phyloP scores from a whole-genome alignment of 805 yeast species.

The Starmerella scarabaei region DNA sequence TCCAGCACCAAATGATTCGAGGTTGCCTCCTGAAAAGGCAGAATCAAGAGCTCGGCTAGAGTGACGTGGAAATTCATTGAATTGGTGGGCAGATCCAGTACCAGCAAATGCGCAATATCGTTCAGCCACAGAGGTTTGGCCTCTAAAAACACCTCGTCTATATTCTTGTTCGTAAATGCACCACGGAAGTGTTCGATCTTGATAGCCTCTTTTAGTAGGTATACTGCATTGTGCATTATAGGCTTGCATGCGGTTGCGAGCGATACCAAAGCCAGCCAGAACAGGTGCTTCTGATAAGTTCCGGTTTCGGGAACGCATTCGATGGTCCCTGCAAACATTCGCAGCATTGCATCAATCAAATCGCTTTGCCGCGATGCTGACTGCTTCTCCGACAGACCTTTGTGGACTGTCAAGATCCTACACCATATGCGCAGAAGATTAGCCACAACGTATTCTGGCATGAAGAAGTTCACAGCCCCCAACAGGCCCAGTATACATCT shows the following conservation, averaged over 20 bases:
- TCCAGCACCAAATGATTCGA: slow-evolving; percentile 2
- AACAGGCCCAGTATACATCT: slow-evolving; percentile 6
- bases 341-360: slow-evolving; percentile 1
- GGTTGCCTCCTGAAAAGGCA: neutral
- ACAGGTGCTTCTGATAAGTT: slow-evolving; percentile 3
- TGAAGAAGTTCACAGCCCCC: slow-evolving; percentile 7
- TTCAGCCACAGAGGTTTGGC: slow-evolving; percentile 3
- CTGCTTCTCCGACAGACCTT: neutral
- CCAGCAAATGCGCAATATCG: neutral
- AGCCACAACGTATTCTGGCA: slow-evolving; percentile 4
- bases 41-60: slow-evolving; percentile 3
- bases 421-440: neutral
- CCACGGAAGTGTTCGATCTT: slow-evolving; percentile 13
- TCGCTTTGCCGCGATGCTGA: slow-evolving; percentile 2
- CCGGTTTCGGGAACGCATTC: slow-evolving; percentile 12
- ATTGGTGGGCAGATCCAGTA: slow-evolving; percentile 4
- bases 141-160: slow-evolving; percentile 2
- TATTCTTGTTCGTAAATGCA: neutral
- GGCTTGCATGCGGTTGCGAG: slow-evolving; percentile 5
- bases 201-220: slow-evolving; percentile 2
- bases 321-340: slow-evolving; percentile 8
- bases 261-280: slow-evolving; percentile 9
- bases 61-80: slow-evolving; percentile 10
- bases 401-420: neutral
- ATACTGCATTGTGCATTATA: neutral